Evolutionary conservation across 75 land plant species (phyloP).

Genomic region (Pinus taeda): DNA sequence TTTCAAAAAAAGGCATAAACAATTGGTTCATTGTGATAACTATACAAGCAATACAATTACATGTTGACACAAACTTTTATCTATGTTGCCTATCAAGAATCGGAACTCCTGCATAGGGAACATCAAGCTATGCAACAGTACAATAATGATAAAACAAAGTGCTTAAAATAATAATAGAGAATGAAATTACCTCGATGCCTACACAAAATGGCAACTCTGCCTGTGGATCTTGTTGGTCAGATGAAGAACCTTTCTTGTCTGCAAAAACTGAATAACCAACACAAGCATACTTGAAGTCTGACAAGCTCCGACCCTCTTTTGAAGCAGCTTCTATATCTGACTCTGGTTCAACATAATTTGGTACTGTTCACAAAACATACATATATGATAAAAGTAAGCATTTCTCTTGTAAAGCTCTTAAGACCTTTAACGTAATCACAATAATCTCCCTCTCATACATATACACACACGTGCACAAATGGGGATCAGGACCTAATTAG

Average conservation of each 20-base stretch:
- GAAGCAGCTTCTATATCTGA: too few relatives aligned
- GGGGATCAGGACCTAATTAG: neutral
- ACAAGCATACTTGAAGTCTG: constrained; percentile 81
- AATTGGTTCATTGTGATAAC: too few relatives aligned
- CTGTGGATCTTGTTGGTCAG: constrained; percentile 22
- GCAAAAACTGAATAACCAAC: constrained; percentile 73
- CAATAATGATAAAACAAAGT: neutral
- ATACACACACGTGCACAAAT: too few relatives aligned
- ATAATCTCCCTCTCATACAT: too few relatives aligned
- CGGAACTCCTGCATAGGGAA: neutral
- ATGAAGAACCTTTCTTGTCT: constrained; percentile 34
- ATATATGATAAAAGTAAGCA: neutral
- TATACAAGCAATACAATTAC: neutral
- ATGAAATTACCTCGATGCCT: constrained; percentile 69
- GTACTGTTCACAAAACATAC: constrained; percentile 4
- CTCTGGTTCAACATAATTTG: neutral
- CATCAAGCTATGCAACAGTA: constrained; percentile 3
- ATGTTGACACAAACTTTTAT: neutral
- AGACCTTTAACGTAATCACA: neutral
- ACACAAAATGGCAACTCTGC: constrained; percentile 76
- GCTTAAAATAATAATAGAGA: neutral
- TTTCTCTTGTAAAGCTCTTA: neutral
- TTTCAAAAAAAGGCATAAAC: too few relatives aligned
- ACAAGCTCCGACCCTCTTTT: too few relatives aligned
- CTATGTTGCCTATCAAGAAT: neutral